Base-by-base conservation (phyloP, 371 early-diverging fungal species). In the Chytridium lagenaria region DNA sequence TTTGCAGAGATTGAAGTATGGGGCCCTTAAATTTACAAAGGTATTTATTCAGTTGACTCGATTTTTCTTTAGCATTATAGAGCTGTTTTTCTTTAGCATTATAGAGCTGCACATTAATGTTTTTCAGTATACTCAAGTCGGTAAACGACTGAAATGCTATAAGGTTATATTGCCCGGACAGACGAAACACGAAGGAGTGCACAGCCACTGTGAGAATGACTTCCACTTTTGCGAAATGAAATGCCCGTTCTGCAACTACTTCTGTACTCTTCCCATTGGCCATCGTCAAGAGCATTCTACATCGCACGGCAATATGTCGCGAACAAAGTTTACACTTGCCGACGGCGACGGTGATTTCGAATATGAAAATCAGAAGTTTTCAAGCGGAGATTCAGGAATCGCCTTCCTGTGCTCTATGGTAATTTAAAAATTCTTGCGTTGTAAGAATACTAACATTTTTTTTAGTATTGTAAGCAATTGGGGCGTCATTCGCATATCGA, bases 401-500 rank as follows among this genome's bases (percentile, higher is more conserved):
- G 63, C 63, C 5, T 61, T 12, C 28, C 34, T 61, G 33, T 61
- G 63, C 28, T 61, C 28, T 61, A 61, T 61, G 63, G 44, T 44
- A 44, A 7, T 44, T 44, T 12, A 19, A 44, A 12, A 19, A 44
- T 64, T 34, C 7, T 64, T 64, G 12, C 64, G 7, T 12, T 31
- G 26, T 3, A 30, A 64, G 33, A 3, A 16, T 37, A 15, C 12
- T 34, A 5, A 64, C 5, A 12, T 23, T 12, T 7, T 23, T 34
- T 22, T 64, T 23, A 64, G 65, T 31, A 52, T 44, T 72, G 72
- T 40, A 37, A 34, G 23, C 26, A 67, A 16, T 63, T 72, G 19
- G 75, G 70, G 31, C 71, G 76, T 12, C 77, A 79, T 50, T 51
- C 63, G 0, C 80, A 79, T 75, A 70, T 79, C 2, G 80, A 79